These are phyloP conservation scores for Pharus latifolius DNA, from an alignment of 176 grass and related monocot species.

Conservation along the genomic window DNA sequence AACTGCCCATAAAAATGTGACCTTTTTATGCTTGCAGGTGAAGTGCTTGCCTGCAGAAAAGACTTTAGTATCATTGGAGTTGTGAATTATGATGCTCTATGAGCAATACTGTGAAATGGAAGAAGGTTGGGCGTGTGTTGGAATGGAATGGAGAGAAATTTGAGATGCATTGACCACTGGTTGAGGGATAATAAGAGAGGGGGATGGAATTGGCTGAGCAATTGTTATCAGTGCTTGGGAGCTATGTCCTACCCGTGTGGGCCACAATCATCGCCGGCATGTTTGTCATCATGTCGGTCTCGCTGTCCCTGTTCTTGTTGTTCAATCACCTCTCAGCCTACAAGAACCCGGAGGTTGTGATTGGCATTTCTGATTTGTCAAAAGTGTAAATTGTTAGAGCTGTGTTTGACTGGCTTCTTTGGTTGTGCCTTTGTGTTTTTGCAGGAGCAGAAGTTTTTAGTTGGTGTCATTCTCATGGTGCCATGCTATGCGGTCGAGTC, in stretches of 20 bases:
- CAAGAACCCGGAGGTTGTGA: conserved; percentile 79
- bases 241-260: conserved; percentile 45
- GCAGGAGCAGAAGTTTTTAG: conserved; percentile 91
- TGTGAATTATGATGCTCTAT: neutral
- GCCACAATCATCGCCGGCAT: conserved; percentile 36
- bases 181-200: neutral
- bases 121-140: neutral
- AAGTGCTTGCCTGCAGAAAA: neutral
- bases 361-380: neutral
- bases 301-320: conserved; percentile 59
- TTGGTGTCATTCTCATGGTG: conserved; percentile 82
- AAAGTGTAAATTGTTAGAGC: neutral
- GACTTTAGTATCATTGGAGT: neutral
- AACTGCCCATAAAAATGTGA: neutral
- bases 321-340: conserved; percentile 72
- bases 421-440: neutral
- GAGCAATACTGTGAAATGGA: neutral
- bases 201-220: conserved; percentile 27
- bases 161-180: neutral
- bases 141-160: neutral
- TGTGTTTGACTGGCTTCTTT: neutral
- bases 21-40: neutral
- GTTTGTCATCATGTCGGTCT: conserved; percentile 33
- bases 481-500: conserved; percentile 75
- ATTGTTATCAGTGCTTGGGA: conserved; percentile 14